Base-by-base conservation (phyloP, 2,329 filamentous ascomycete species). In the Teratosphaeria epicoccoides region DNA sequence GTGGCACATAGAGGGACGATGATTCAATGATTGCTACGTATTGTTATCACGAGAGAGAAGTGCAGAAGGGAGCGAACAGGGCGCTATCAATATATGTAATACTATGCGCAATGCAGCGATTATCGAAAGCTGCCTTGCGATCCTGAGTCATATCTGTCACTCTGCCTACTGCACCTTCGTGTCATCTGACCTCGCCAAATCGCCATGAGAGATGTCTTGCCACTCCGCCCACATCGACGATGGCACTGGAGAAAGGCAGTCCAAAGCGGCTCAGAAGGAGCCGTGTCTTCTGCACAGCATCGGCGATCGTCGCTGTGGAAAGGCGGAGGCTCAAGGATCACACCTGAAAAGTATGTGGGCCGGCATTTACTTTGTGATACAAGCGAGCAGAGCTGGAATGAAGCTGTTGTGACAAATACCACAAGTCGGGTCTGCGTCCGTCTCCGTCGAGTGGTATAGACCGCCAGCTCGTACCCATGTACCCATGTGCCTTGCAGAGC, bases 1-100 rank as follows among this genome's bases (percentile, higher is more conserved):
- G 90, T 29, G 90, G 89, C 47, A 77, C 73, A 47, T 83, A 52
- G 49, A 43, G 44, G 5, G 20, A 24, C 10, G 20, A 46, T 6
- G 25, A 11, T 43, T 7, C 20, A 7, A 40, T 40, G 33, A 40
- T 40, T 40, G 33, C 33, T 40, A 20, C n/a, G 33, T 17, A 40
- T 40, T 20, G 33, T 17, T 40, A 40, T 3, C 7, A n/a, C 20
- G 33, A 40, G 33, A 17, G 6, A 17, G 33, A 40, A 20, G 33
- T 14, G 2, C 33, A 40, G 33, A 40, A 20, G n/a, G 20, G n/a
- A 22, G 33, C 33, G 14, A 40, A 40, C 33, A 40, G 33, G 17
- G 33, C 33, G 17, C 33, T 14, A 20, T 20, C 14, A n/a, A 37
- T 12, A 37, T 14, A 40, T 40, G 33, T 40, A 20, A 40, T 9